phyloP scores from a whole-genome alignment of 2,329 filamentous ascomycete species.

The Orbilia blumenaviensis region DNA sequence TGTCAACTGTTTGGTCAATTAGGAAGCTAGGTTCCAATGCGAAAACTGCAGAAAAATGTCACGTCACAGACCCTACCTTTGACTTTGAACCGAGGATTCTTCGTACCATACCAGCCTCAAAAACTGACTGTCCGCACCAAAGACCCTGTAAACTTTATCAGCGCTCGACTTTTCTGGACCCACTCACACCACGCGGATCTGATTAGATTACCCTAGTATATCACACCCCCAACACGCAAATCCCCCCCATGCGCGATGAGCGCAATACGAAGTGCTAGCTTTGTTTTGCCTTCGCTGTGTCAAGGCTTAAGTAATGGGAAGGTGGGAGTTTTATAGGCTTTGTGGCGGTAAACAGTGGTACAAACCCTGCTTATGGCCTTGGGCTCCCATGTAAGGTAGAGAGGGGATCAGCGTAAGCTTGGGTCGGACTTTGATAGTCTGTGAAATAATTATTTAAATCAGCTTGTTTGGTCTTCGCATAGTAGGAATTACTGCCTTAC shows the following conservation, averaged over 20 bases:
- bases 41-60: too few species aligned
- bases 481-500: neutral
- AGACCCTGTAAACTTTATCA: neutral
- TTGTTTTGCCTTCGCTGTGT: neutral
- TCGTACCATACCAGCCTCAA: too few species aligned
- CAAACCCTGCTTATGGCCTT: neutral
- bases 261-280: neutral
- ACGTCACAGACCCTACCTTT: too few species aligned
- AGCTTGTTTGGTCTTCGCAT: neutral
- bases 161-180: neutral
- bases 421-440: neutral
- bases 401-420: neutral
- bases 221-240: slow-evolving; percentile 24
- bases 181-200: slow-evolving; percentile 14
- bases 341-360: neutral
- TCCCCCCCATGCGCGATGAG: neutral
- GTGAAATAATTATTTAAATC: slow-evolving; percentile 1
- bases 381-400: neutral
- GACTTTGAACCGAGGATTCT: too few species aligned
- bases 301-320: neutral
- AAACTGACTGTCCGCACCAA: neutral
- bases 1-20: too few species aligned
- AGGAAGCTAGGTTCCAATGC: too few species aligned
- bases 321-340: neutral
- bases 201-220: slow-evolving; percentile 19